Percentiles rank a stretch among this genome's conserved stretches.
Conservation (phyloP, 257 asterid genomes). For the Solanum tacnaense region DNA sequence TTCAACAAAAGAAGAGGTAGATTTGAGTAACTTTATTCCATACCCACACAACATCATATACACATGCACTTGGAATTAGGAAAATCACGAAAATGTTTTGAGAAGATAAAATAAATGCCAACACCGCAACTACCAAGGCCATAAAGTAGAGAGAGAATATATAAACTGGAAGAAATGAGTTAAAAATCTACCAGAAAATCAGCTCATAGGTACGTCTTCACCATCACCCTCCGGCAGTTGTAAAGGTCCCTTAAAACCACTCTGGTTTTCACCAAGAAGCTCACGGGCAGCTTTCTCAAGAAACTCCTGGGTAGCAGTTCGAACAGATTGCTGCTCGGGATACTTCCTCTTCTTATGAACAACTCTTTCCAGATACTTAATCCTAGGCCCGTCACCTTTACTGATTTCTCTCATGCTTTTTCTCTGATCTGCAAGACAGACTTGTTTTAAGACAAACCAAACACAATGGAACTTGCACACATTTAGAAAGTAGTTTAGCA, state of each 20-base stretch:
- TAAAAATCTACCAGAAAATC: constrained; percentile 51
- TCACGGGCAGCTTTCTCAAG: constrained; percentile 93
- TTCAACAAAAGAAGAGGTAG: neutral
- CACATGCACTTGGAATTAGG: neutral
- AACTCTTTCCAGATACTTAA: constrained; percentile 40
- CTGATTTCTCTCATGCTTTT: constrained; percentile 73
- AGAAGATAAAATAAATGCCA: neutral
- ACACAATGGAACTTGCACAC: neutral
- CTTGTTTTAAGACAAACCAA: neutral
- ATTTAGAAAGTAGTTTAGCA: constrained; percentile 3
- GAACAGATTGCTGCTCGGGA: constrained; percentile 65
- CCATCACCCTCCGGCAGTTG: constrained; percentile 46
- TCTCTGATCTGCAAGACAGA: constrained; percentile 78
- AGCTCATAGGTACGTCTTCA: constrained; percentile 50
- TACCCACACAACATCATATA: neutral
- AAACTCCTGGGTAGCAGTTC: constrained; percentile 79
- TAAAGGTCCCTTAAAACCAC: constrained; percentile 72
- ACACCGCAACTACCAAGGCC: neutral
- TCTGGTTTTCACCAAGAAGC: constrained; percentile 72
- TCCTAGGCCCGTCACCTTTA: constrained; percentile 33
- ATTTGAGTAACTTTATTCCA: neutral
- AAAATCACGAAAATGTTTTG: neutral
- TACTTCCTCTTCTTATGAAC: constrained; percentile 66
- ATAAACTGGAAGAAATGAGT: neutral
- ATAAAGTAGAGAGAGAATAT: neutral